A percentile compares a stretch with the other conserved stretches of the same genome.
phyloP scores from a whole-genome alignment of 1,284 basidiomycete genomes.

The Tylopilus sp. region DNA sequence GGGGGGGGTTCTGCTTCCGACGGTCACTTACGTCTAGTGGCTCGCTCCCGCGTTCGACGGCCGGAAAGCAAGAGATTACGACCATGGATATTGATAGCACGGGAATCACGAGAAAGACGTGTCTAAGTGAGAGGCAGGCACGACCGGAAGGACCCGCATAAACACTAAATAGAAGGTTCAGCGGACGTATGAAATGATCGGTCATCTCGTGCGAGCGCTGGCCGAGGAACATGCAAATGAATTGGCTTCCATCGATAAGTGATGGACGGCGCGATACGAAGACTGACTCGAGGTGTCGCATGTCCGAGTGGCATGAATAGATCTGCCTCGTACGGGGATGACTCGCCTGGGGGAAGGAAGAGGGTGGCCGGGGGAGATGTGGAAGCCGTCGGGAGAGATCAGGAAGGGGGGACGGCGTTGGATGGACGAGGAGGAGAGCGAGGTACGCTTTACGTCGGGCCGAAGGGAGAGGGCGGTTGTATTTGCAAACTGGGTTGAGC shows the following conservation, averaged over 20 bases:
- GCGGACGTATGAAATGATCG: conserved; percentile 27
- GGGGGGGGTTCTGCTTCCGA: conserved; percentile 27
- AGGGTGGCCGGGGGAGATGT: conserved; percentile 27
- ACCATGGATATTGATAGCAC: conserved; percentile 23
- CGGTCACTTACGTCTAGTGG: conserved; percentile 32
- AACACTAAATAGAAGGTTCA: conserved; percentile 31
- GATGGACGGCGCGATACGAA: conserved; percentile 19
- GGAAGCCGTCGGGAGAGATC: conserved; percentile 13
- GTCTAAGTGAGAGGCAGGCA: conserved; percentile 19
- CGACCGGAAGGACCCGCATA: conserved; percentile 19
- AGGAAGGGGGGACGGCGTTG: conserved; percentile 10
- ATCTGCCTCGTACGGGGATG: background rate
- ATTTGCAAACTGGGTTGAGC: conserved; percentile 5
- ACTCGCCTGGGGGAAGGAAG: conserved; percentile 2
- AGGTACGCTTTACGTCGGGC: conserved; percentile 20
- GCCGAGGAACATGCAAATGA: conserved; percentile 21
- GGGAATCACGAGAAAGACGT: conserved; percentile 16
- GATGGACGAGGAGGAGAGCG: conserved; percentile 7
- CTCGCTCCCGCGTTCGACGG: conserved; percentile 34
- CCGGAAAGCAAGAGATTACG: conserved; percentile 12
- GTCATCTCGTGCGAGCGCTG: conserved; percentile 6
- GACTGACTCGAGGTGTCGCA: conserved; percentile 2
- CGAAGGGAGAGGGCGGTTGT: background rate
- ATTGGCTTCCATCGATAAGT: conserved; percentile 26
- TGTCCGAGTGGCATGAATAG: conserved; percentile 10